phyloP scores from a whole-genome alignment of 805 yeast genomes.

The Yarrowia divulgata region DNA sequence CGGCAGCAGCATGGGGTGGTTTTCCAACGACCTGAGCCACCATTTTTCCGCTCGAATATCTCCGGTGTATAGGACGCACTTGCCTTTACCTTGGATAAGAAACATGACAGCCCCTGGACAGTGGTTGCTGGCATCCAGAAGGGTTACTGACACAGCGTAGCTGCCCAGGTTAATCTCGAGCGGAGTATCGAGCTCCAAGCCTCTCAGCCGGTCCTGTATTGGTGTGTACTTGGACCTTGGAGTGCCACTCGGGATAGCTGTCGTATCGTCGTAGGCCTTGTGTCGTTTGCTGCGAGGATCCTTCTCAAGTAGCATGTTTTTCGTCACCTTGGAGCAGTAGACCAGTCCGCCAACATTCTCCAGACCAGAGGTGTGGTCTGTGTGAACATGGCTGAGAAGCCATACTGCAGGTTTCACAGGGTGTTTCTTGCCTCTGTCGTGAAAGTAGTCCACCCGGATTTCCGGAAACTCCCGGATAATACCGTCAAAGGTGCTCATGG shows the following conservation, averaged over 20 bases:
- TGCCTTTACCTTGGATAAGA: conserved; percentile 15
- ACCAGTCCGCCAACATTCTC: conserved; percentile 26
- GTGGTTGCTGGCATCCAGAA: conserved; percentile 32
- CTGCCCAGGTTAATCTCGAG: conserved; percentile 14
- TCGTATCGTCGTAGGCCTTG: conserved; percentile 16
- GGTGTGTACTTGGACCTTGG: conserved; percentile 12
- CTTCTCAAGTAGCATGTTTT: conserved; percentile 11
- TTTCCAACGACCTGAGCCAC: conserved; percentile 28
- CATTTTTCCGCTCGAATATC: conserved; percentile 34
- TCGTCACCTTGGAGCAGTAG: conserved; percentile 26
- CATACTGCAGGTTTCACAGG: conserved; percentile 14
- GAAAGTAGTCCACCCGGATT: conserved; percentile 34
- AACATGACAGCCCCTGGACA: conserved; percentile 40
- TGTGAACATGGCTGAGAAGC: conserved; percentile 32
- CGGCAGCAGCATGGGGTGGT: conserved; percentile 25
- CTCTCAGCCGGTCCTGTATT: conserved; percentile 11
- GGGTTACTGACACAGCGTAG: conserved; percentile 4
- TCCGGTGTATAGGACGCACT: conserved; percentile 18
- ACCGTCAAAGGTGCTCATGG: conserved; percentile 38
- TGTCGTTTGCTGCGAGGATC: conserved; percentile 32
- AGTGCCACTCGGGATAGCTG: neutral
- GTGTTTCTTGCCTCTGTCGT: conserved; percentile 33
- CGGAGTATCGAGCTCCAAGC: conserved; percentile 13
- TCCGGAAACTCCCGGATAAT: conserved; percentile 35
- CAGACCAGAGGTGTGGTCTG: conserved; percentile 31